phyloP scores from a whole-genome alignment of 1,284 basidiomycete species.

The Sporisorium scitamineum region DNA sequence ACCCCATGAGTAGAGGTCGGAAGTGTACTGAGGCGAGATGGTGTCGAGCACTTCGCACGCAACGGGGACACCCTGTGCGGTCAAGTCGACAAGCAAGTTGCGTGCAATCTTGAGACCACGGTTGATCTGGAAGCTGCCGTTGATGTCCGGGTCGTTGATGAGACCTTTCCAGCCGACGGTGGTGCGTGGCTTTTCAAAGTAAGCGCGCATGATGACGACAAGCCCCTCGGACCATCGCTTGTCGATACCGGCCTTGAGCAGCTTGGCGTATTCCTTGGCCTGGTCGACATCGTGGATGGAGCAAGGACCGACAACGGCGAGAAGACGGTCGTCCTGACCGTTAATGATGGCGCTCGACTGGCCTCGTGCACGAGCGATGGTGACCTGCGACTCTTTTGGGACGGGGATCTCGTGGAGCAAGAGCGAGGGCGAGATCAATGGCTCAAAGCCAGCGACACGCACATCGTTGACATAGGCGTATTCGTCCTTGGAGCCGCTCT shows the following conservation, averaged over 20 bases:
- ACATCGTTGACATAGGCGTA: slow-evolving; percentile 62
- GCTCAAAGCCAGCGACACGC: slow-evolving; percentile 67
- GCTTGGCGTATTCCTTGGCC: slow-evolving; percentile 87
- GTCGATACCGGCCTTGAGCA: slow-evolving; percentile 54
- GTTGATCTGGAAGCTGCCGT: slow-evolving; percentile 96
- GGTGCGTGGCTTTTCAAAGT: slow-evolving; percentile 87
- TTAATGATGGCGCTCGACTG: slow-evolving; percentile 60
- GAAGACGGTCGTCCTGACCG: slow-evolving; percentile 66
- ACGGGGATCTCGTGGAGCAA: slow-evolving; percentile 67
- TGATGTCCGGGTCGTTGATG: slow-evolving; percentile 82
- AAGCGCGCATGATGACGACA: slow-evolving; percentile 93
- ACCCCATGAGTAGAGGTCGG: slow-evolving; percentile 88
- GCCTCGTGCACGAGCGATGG: slow-evolving; percentile 62
- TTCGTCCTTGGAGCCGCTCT: slow-evolving; percentile 29
- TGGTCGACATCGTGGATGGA: slow-evolving; percentile 91
- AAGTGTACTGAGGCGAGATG: slow-evolving; percentile 73
- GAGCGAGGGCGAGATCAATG: slow-evolving; percentile 63
- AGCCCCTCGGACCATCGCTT: slow-evolving; percentile 75
- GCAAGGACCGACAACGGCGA: slow-evolving; percentile 80
- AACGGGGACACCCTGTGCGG: slow-evolving; percentile 87
- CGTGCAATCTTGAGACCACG: slow-evolving; percentile 83
- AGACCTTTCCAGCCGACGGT: slow-evolving; percentile 81
- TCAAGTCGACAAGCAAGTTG: slow-evolving; percentile 88
- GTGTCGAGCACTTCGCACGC: slow-evolving; percentile 90
- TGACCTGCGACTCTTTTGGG: slow-evolving; percentile 47